Evolutionary conservation across 495 filamentous ascomycete species (phyloP).

Genomic region (Geoglossum glabrum): DNA sequence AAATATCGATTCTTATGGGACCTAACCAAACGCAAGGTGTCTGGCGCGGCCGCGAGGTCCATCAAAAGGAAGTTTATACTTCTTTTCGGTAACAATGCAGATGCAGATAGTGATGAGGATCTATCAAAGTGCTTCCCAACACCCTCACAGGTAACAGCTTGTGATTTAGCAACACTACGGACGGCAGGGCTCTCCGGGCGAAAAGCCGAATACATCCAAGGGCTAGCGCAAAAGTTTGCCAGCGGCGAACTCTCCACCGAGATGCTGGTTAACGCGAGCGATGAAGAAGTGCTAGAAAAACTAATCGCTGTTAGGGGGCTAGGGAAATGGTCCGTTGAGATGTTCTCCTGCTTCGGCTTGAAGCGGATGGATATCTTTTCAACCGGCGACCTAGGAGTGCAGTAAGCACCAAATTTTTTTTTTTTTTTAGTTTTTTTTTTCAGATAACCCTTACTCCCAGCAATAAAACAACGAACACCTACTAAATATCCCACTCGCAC

Average conservation of each 20-base stretch:
- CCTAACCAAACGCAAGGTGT: conserved; percentile 29
- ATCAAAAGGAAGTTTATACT: conserved; percentile 72
- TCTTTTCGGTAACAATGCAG: conserved; percentile 35
- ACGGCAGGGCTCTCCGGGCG: conserved; percentile 75
- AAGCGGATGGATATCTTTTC: conserved; percentile 90
- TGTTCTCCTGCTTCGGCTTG: conserved; percentile 85
- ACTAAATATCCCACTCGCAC: no score
- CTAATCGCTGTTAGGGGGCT: conserved; percentile 74
- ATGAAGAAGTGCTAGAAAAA: conserved; percentile 68
- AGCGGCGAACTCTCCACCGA: conserved; percentile 50
- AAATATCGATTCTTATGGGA: conserved; percentile 1
- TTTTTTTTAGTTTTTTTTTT: no score
- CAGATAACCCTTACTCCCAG: no score
- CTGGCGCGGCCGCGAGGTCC: conserved; percentile 68
- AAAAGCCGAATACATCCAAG: conserved; percentile 86
- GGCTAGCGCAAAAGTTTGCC: conserved; percentile 63
- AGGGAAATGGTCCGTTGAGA: conserved; percentile 84
- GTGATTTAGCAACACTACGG: conserved; percentile 41
- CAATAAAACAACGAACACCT: no score
- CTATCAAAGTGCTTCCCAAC: conserved; percentile 40
- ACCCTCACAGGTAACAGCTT: conserved; percentile 45
- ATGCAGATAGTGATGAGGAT: conserved; percentile 10
- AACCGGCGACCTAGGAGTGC: conserved; percentile 80
- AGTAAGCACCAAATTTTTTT: no score
- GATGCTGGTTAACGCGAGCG: conserved; percentile 53